phyloP scores from a whole-genome alignment of 192 early-diverging fungal genomes.

The Coemansia sp. region DNA sequence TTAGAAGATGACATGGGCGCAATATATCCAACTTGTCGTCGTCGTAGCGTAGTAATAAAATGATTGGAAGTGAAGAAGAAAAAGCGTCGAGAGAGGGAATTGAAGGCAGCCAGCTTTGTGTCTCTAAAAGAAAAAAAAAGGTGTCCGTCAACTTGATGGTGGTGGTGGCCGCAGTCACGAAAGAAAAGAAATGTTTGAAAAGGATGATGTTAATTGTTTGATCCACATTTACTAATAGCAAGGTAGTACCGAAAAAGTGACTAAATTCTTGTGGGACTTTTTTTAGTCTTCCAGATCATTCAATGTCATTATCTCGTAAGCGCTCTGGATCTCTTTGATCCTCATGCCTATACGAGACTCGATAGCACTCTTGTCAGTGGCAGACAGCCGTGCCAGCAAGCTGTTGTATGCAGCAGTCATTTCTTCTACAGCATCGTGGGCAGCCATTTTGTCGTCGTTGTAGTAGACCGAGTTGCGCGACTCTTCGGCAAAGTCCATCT shows the following conservation, averaged over 20 bases:
- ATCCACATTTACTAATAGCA: background rate
- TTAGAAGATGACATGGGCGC: background rate
- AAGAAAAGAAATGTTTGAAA: background rate
- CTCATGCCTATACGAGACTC: constrained; percentile 48
- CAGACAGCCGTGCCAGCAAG: constrained; percentile 30
- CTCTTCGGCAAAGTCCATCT: constrained; percentile 57
- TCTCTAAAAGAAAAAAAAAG: too few relatives aligned
- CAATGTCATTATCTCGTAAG: constrained; percentile 53
- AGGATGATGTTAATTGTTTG: background rate
- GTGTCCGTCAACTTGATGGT: background rate
- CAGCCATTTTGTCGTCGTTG: constrained; percentile 50
- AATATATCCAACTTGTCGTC: background rate
- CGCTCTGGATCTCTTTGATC: constrained; percentile 55
- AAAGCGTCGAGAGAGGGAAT: background rate
- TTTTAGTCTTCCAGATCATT: constrained; percentile 43
- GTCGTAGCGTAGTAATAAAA: background rate
- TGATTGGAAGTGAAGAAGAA: background rate
- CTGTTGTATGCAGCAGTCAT: constrained; percentile 32
- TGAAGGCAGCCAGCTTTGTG: background rate
- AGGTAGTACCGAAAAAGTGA: too few relatives aligned
- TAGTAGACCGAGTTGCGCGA: constrained; percentile 57
- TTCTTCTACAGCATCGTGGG: constrained; percentile 54
- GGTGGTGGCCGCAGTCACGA: background rate
- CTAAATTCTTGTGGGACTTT: background rate
- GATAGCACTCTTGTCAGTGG: constrained; percentile 23